Evolutionary conservation across 2,329 filamentous ascomycete species (phyloP).

Genomic region (Xylaria sp.): DNA sequence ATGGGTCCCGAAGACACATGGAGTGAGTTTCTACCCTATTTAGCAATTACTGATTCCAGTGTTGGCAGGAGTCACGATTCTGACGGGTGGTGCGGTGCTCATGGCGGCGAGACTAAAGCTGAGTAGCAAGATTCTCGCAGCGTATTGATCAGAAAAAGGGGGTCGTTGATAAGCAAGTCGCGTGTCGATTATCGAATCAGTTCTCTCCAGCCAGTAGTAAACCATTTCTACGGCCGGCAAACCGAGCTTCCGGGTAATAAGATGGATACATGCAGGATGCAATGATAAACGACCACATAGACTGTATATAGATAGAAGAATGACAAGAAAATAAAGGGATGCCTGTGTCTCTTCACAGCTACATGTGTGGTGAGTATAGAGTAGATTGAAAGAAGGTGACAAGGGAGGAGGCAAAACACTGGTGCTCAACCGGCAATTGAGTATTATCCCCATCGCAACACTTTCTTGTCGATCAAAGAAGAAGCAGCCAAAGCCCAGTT

Average conservation of each 20-base stretch:
- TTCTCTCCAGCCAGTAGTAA: neutral
- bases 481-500: neutral
- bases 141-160: slow-evolving; percentile 4
- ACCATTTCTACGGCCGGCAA: neutral
- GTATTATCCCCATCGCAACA: too few relatives aligned
- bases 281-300: too few relatives aligned
- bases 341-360: too few relatives aligned
- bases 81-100: slow-evolving; percentile 39
- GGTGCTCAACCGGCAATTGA: too few relatives aligned
- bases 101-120: slow-evolving; percentile 21
- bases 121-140: slow-evolving; percentile 20
- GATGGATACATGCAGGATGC: neutral
- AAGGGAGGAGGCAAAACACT: too few relatives aligned
- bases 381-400: too few relatives aligned
- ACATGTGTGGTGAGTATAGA: too few relatives aligned
- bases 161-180: neutral
- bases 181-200: neutral
- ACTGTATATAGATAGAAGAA: too few relatives aligned
- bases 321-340: too few relatives aligned
- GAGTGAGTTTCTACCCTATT: too few relatives aligned
- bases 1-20: too few relatives aligned
- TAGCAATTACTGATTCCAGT: too few relatives aligned
- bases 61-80: slow-evolving; percentile 42
- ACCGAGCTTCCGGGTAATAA: neutral
- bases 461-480: neutral